Conservation (phyloP, 2,329 filamentous ascomycete genomes). For the Beauveria australis region DNA sequence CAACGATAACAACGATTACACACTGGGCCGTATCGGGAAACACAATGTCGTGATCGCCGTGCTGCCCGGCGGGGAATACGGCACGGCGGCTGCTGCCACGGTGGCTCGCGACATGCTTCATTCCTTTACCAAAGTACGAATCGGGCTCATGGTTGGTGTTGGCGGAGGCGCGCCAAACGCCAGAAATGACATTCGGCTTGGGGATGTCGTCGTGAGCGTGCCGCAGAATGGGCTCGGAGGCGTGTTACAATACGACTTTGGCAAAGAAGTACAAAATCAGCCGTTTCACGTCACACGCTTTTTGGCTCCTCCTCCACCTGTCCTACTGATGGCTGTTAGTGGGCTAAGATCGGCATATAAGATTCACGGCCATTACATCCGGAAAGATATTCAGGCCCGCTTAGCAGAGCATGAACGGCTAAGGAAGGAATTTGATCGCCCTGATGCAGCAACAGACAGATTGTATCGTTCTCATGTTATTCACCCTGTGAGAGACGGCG, state of each 20-base stretch:
- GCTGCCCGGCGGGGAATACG: slow-evolving; percentile 21
- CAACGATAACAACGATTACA: slow-evolving; percentile 19
- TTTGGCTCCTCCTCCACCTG: neutral
- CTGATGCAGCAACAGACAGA: too few species aligned
- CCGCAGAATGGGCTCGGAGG: neutral
- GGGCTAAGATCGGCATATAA: too few species aligned
- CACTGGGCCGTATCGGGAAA: slow-evolving; percentile 21
- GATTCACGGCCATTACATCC: too few species aligned
- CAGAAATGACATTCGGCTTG: slow-evolving; percentile 22
- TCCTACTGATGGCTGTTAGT: neutral
- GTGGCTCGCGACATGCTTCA: slow-evolving; percentile 21
- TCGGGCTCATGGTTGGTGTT: slow-evolving; percentile 27
- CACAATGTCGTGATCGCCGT: slow-evolving; percentile 29
- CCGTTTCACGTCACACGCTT: neutral
- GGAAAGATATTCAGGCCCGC: too few species aligned
- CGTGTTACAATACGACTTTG: neutral
- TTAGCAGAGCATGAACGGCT: too few species aligned
- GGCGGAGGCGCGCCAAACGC: slow-evolving; percentile 25
- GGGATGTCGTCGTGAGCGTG: slow-evolving; percentile 16
- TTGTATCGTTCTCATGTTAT: too few species aligned
- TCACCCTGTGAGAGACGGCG: too few species aligned
- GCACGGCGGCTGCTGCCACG: slow-evolving; percentile 18
- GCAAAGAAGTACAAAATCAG: neutral
- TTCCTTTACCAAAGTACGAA: slow-evolving; percentile 22
- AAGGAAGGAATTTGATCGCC: too few species aligned